A percentile compares a stretch with the other conserved stretches of the same genome.
Conservation (phyloP, 805 yeast genomes). For the Suhomyces sp. region DNA sequence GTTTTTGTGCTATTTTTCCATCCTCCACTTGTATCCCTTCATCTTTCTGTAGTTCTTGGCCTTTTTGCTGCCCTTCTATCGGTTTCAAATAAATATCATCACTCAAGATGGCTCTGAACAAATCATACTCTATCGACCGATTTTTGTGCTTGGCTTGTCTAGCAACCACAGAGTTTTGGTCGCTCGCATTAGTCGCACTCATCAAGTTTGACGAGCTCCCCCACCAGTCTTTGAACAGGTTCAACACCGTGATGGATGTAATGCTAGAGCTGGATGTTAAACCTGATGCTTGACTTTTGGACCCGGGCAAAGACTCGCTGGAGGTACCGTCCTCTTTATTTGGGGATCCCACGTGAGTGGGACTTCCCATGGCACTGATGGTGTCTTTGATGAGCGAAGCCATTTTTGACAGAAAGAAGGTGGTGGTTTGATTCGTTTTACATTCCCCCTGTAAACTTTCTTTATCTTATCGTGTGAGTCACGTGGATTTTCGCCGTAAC, state of each 20-base stretch:
- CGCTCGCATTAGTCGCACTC: conserved; percentile 9
- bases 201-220: conserved; percentile 22
- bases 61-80: conserved; percentile 16
- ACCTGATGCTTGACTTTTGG: too few relatives aligned
- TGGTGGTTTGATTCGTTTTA: not conserved
- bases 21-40: too few relatives aligned
- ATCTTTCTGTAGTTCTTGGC: too few relatives aligned
- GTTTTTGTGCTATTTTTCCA: too few relatives aligned
- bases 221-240: conserved; percentile 43
- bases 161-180: conserved; percentile 1
- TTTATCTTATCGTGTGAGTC: conserved; percentile 1
- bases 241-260: conserved; percentile 23
- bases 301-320: too few relatives aligned
- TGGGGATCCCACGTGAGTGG: too few relatives aligned
- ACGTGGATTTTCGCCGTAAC: too few relatives aligned
- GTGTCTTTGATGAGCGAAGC: conserved; percentile 16
- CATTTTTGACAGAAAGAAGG: conserved; percentile 7
- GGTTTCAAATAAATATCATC: conserved; percentile 24
- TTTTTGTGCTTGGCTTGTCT: conserved; percentile 24
- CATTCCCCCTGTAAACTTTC: not conserved
- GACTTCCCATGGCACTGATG: conserved; percentile 25
- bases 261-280: not conserved
- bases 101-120: conserved; percentile 34
- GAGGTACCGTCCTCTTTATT: too few relatives aligned
- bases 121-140: conserved; percentile 31